Percentiles rank a stretch among this genome's conserved stretches.
Evolutionary conservation across 495 filamentous ascomycete species (phyloP).

Genomic region (Letharia columbiana): DNA sequence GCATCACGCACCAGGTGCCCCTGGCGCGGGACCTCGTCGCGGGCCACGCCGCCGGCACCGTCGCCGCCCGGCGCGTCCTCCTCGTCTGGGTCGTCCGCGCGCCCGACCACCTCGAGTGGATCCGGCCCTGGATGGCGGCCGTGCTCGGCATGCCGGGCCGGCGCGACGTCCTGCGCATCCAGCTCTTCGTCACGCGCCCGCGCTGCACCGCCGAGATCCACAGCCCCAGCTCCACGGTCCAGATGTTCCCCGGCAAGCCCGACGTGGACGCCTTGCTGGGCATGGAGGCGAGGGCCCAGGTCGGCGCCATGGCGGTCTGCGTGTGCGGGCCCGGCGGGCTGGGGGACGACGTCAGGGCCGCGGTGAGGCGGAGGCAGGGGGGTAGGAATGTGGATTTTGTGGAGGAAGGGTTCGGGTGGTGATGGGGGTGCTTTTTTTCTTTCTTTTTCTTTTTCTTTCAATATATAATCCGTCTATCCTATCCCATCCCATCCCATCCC

Average conservation of each 20-base stretch:
- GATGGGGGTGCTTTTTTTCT: background rate
- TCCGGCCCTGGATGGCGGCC: slow-evolving; percentile 83
- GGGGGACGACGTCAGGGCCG: slow-evolving; percentile 72
- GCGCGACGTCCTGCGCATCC: slow-evolving; percentile 68
- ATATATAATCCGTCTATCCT: too few relatives aligned
- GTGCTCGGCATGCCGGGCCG: slow-evolving; percentile 71
- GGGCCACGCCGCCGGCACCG: slow-evolving; percentile 60
- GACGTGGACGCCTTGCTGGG: slow-evolving; percentile 67
- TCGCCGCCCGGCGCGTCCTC: slow-evolving; percentile 69
- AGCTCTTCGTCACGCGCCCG: slow-evolving; percentile 82
- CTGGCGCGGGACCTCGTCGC: slow-evolving; percentile 73
- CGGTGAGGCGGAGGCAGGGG: slow-evolving; percentile 58
- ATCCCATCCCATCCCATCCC: too few relatives aligned
- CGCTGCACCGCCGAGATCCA: slow-evolving; percentile 62
- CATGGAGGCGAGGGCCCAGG: slow-evolving; percentile 65
- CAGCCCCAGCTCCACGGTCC: slow-evolving; percentile 62
- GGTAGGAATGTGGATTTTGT: slow-evolving; percentile 64
- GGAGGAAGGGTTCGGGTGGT: slow-evolving; percentile 91
- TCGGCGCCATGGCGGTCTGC: slow-evolving; percentile 83
- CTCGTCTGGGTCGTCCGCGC: slow-evolving; percentile 90
- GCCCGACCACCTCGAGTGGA: slow-evolving; percentile 84
- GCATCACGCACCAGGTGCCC: slow-evolving; percentile 92
- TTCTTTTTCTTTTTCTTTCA: background rate
- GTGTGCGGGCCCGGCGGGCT: slow-evolving; percentile 81
- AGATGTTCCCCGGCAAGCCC: slow-evolving; percentile 77